Conservation (phyloP, 768 basidiomycete genomes). For the Suillus spraguei region DNA sequence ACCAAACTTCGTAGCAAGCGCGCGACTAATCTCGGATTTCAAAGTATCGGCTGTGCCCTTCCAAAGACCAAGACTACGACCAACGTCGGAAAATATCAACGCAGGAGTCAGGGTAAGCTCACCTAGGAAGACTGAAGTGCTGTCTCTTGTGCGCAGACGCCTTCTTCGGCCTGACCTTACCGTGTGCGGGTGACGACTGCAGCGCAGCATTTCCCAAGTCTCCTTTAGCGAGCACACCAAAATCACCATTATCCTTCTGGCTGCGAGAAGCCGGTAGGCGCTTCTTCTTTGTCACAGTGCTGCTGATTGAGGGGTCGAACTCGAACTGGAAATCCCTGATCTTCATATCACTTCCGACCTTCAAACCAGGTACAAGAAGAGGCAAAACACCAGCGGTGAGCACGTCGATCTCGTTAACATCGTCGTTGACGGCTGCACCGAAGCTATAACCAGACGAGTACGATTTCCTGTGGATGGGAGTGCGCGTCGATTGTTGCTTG, state of each 20-base stretch:
- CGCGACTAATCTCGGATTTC: conserved; percentile 56
- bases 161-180: conserved; percentile 41
- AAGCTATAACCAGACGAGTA: conserved; percentile 69
- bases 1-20: conserved; percentile 45
- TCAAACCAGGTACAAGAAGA: conserved; percentile 66
- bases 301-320: conserved; percentile 36
- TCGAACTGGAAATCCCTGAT: conserved; percentile 47
- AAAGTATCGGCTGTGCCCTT: conserved; percentile 60
- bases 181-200: conserved; percentile 63
- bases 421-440: conserved; percentile 49
- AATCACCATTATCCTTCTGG: conserved; percentile 22
- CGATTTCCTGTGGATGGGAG: conserved; percentile 59
- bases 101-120: conserved; percentile 19
- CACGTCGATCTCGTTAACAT: conserved; percentile 68
- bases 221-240: conserved; percentile 31
- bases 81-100: conserved; percentile 12
- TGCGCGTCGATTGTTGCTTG: conserved; percentile 44
- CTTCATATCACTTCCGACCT: conserved; percentile 55
- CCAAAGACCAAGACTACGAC: conserved; percentile 57
- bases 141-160: conserved; percentile 58
- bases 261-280: conserved; percentile 20
- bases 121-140: conserved; percentile 73
- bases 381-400: conserved; percentile 71
- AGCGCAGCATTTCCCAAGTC: conserved; percentile 59
- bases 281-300: conserved; percentile 41